Evolutionary conservation across 345 rosid species (phyloP), one percentile per base, ranked within the genome.

Genomic region (Eucalyptus dawsonii): DNA sequence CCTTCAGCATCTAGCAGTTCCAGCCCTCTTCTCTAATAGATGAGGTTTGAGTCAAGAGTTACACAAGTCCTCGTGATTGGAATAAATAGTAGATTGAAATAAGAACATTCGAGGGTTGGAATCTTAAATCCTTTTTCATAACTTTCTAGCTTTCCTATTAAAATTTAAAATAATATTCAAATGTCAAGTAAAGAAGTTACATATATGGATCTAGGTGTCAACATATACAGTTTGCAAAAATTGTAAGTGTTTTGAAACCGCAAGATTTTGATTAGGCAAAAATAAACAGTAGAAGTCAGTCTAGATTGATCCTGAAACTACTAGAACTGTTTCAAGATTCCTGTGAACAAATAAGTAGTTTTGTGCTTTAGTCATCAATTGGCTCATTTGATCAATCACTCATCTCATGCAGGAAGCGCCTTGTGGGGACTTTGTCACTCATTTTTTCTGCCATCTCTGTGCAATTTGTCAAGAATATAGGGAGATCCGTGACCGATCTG

Each of bases 401-500:
- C 31, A 87, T 53, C 80, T 34, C 80, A 50, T 86, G 93, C 95
- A 97, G 99, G 99, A 95, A 90, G 99, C 96, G 29, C 98, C 98
- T 37, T 97, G 99, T 90, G 94, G 96, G 86, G 99, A 97, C 91
- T 93, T 95, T 17, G 92, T 92, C 14, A 95, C 99, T 56, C 99
- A 95, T 91, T 95, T 94, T 90, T 97, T 93, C 93, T 97, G 99
- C 91, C 99, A 97, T 94, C 94, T 95, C 88, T 97, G 99, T 88
- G 98, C 99, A 50, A 93, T 94, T 90, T 96, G 99, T 92, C 99
- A 97, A 93, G 99, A 97, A 90, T 97, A 94, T 62, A 93, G 98
- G 91, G 98, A 97, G 94, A 95, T 95, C 54, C 89, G 95, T 40
- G 97, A 94, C 88, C 95, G 94, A 90, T 90, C 93, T 16, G 92